A percentile compares a stretch with the other conserved stretches of the same genome.
phyloP scores from a whole-genome alignment of 805 yeast species.

The Sporopachydermia quercuum region DNA sequence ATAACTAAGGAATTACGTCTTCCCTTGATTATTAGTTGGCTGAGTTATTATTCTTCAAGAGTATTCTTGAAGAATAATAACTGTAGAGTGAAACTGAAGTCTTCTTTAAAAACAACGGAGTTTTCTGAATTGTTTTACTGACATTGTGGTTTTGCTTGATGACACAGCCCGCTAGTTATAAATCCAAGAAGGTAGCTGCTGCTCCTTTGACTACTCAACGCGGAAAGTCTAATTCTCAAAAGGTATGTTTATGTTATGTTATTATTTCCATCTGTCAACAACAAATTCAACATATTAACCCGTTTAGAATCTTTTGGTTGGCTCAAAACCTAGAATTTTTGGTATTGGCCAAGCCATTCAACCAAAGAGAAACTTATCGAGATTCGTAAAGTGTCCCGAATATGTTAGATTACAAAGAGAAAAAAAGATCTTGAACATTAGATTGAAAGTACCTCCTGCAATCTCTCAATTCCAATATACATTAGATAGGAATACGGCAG shows the following conservation, averaged over 20 bases:
- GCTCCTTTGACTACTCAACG: slow-evolving; percentile 83
- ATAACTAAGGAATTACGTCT: no score
- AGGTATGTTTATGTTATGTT: slow-evolving; percentile 13
- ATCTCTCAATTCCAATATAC: slow-evolving; percentile 92
- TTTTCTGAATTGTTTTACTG: slow-evolving; percentile 1
- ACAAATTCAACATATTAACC: neutral
- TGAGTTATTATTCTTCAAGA: slow-evolving; percentile 4
- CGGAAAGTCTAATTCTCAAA: slow-evolving; percentile 37
- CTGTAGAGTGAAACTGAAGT: slow-evolving; percentile 1
- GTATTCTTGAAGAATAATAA: slow-evolving; percentile 4
- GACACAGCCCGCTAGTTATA: slow-evolving; percentile 38
- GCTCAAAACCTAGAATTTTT: slow-evolving; percentile 79
- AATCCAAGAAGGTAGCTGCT: slow-evolving; percentile 85
- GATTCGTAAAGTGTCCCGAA: slow-evolving; percentile 99
- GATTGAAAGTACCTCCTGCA: slow-evolving; percentile 99
- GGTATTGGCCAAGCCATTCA: slow-evolving; percentile 96
- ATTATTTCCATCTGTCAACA: neutral
- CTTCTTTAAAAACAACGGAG: slow-evolving; percentile 1
- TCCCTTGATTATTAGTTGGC: no score
- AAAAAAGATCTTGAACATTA: slow-evolving; percentile 85
- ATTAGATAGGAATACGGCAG: slow-evolving; percentile 97
- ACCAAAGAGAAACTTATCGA: slow-evolving; percentile 89
- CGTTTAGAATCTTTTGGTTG: slow-evolving; percentile 70
- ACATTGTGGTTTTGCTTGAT: slow-evolving; percentile 21
- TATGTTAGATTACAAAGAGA: slow-evolving; percentile 98